phyloP scores from a whole-genome alignment of 2,329 filamentous ascomycete species.

The Coleophoma eucalyptorum region DNA sequence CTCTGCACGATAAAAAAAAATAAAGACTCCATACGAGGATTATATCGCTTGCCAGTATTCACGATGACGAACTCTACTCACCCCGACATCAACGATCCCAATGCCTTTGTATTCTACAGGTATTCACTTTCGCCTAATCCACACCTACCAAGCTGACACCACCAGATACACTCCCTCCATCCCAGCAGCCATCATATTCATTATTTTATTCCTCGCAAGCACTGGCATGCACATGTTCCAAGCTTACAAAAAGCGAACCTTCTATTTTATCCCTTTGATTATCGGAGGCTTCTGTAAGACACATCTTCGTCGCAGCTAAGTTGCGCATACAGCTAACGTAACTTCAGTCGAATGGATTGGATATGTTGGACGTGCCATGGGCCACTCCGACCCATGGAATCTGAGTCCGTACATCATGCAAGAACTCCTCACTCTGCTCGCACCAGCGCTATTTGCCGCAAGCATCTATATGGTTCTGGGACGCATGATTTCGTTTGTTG shows the following conservation, averaged over 20 bases:
- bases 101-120: slow-evolving; percentile 22
- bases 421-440: slow-evolving; percentile 30
- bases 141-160: slow-evolving; percentile 16
- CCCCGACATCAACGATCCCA: slow-evolving; percentile 23
- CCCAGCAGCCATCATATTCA: slow-evolving; percentile 36
- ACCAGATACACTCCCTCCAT: slow-evolving; percentile 42
- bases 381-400: slow-evolving; percentile 14
- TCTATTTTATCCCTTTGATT: slow-evolving; percentile 40
- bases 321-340: slow-evolving; percentile 15
- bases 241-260: slow-evolving; percentile 20
- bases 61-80: background rate
- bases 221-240: slow-evolving; percentile 27
- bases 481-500: slow-evolving; percentile 27
- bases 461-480: slow-evolving; percentile 36
- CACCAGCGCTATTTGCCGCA: slow-evolving; percentile 34
- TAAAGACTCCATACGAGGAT: too few relatives aligned
- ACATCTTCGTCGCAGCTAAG: slow-evolving; percentile 14
- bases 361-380: slow-evolving; percentile 24
- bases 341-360: slow-evolving; percentile 33
- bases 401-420: slow-evolving; percentile 30
- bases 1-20: too few relatives aligned
- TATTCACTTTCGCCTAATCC: background rate
- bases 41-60: too few relatives aligned
- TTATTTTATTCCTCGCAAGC: slow-evolving; percentile 26
- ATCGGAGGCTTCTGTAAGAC: slow-evolving; percentile 41